A percentile compares a stretch with the other conserved stretches of the same genome.
Conservation (phyloP, 352 stramenopile species). For the Phytophthora tubulina region DNA sequence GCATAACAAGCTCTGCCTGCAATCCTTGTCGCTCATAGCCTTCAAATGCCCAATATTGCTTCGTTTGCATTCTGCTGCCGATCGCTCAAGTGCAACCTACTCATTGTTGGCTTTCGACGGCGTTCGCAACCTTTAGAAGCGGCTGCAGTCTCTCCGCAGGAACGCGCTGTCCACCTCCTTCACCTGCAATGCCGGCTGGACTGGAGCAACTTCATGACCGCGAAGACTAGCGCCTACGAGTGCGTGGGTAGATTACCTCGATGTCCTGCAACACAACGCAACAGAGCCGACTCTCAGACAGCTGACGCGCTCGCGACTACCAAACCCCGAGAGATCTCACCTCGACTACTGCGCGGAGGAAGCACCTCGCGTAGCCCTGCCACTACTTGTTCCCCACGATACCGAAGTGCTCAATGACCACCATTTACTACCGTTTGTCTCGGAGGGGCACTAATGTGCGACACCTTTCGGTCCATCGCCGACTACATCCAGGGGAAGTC, state of each 20-base stretch:
- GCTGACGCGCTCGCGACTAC: too few species aligned
- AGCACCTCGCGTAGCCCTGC: conserved; percentile 57
- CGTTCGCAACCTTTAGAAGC: not conserved
- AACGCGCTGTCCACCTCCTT: conserved; percentile 38
- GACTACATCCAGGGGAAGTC: conserved; percentile 42
- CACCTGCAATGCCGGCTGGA: conserved; percentile 48
- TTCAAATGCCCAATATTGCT: not conserved
- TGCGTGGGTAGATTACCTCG: conserved; percentile 44
- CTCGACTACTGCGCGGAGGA: conserved; percentile 61
- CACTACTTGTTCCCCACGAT: conserved; percentile 62
- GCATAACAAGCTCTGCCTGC: conserved; percentile 16
- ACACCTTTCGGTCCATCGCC: conserved; percentile 76
- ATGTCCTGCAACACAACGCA: conserved; percentile 55
- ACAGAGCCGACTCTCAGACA: conserved; percentile 16
- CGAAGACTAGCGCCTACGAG: conserved; percentile 45
- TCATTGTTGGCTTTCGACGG: not conserved
- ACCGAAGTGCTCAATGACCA: conserved; percentile 68
- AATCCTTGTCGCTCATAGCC: not conserved
- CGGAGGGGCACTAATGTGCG: conserved; percentile 51
- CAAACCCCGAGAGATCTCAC: conserved; percentile 25
- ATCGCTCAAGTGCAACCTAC: not conserved
- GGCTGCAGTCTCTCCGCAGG: conserved; percentile 35
- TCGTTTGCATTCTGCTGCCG: conserved; percentile 1
- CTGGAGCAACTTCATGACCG: conserved; percentile 61
- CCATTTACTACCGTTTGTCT: conserved; percentile 54